phyloP scores from a whole-genome alignment of 1,284 basidiomycete species.

The Gomphus sp. region DNA sequence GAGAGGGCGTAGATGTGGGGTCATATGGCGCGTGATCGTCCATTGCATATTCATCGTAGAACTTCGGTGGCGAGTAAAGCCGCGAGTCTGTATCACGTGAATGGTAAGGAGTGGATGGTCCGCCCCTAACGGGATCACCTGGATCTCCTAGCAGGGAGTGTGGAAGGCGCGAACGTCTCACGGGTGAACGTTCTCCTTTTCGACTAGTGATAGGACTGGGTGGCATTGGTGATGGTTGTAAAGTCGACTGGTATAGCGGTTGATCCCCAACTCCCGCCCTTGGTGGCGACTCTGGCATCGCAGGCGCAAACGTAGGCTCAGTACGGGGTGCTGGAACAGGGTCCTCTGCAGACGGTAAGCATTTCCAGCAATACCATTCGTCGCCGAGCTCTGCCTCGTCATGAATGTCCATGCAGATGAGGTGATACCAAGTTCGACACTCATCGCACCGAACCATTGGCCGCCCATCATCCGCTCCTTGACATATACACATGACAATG shows the following conservation, averaged over 20 bases:
- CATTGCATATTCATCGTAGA: neutral
- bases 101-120: constrained; percentile 2
- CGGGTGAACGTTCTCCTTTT: neutral
- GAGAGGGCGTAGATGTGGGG: constrained; percentile 63
- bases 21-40: constrained; percentile 52
- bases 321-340: neutral
- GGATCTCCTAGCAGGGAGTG: neutral
- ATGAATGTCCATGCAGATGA: constrained; percentile 61
- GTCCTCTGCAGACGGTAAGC: neutral
- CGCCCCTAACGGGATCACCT: neutral
- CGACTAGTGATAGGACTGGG: neutral
- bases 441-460: constrained; percentile 70
- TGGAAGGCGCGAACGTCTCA: neutral
- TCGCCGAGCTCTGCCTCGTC: constrained; percentile 53
- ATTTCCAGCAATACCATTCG: constrained; percentile 55
- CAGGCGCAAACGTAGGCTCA: constrained; percentile 6
- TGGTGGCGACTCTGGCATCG: constrained; percentile 3
- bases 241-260: neutral
- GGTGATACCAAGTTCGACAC: constrained; percentile 70
- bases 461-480: constrained; percentile 51
- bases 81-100: neutral
- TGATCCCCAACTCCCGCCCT: constrained; percentile 5
- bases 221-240: constrained; percentile 7
- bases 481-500: constrained; percentile 53
- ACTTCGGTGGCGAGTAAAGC: neutral